Evolutionary conservation across 1,284 basidiomycete species (phyloP).

Genomic region (Cryptococcus sp.): DNA sequence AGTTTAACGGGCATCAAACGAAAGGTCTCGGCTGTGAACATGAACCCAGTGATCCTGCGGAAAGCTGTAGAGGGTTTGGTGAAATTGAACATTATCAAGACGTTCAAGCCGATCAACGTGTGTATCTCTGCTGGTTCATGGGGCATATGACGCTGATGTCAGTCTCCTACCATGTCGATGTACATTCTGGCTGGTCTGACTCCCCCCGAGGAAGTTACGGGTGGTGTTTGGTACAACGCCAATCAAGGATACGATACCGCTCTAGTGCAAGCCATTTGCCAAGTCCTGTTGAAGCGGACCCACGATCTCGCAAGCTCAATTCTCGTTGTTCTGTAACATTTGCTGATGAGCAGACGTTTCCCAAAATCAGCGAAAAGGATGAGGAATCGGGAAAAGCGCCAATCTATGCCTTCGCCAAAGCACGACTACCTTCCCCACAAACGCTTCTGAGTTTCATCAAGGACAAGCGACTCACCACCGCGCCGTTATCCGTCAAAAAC

Average conservation of each 20-base stretch:
- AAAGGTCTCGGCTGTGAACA: conserved; percentile 24
- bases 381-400: conserved; percentile 2
- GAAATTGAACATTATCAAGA: conserved; percentile 37
- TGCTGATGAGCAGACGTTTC: conserved; percentile 24
- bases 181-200: conserved; percentile 37
- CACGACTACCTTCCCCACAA: conserved; percentile 30
- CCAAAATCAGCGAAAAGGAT: conserved; percentile 3
- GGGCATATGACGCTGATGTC: conserved; percentile 2
- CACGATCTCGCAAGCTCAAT: conserved; percentile 29
- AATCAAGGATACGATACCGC: conserved; percentile 43
- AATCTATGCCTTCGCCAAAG: conserved; percentile 33
- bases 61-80: conserved; percentile 38
- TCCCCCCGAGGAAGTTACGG: conserved; percentile 43
- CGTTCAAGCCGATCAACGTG: conserved; percentile 45
- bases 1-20: conserved; percentile 6
- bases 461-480: conserved; percentile 24
- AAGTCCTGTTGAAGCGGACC: conserved; percentile 29
- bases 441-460: conserved; percentile 32
- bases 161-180: conserved; percentile 41
- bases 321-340: conserved; percentile 1
- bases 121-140: conserved; percentile 6
- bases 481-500: conserved; percentile 38
- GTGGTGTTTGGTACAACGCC: conserved; percentile 46
- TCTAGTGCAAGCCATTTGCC: conserved; percentile 37
- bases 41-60: conserved; percentile 29